phyloP scores from a whole-genome alignment of 352 stramenopile species.

The Pythium volutum region DNA sequence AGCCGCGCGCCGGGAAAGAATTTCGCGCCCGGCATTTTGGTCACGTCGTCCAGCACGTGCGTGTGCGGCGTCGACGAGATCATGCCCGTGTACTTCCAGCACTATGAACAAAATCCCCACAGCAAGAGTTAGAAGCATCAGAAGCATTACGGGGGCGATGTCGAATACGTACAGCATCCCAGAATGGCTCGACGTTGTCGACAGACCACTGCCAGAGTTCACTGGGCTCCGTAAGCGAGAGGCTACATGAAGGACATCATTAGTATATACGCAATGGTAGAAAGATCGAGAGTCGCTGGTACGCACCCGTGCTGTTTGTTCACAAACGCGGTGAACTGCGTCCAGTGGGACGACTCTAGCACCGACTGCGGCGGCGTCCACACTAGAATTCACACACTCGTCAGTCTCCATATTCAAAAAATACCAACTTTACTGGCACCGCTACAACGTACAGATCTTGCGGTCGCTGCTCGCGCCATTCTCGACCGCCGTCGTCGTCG shows the following conservation, averaged over 20 bases:
- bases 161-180: conserved; percentile 32
- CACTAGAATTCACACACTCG: conserved; percentile 27
- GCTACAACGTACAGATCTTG: conserved; percentile 18
- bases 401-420: neutral
- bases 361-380: conserved; percentile 51
- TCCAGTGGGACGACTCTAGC: conserved; percentile 59
- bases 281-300: neutral
- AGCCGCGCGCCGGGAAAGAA: conserved; percentile 65
- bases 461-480: conserved; percentile 12
- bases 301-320: conserved; percentile 48
- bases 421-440: too few relatives aligned
- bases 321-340: conserved; percentile 59
- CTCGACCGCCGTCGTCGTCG: neutral
- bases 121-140: neutral
- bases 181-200: conserved; percentile 63
- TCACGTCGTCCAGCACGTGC: conserved; percentile 50
- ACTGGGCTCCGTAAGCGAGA: conserved; percentile 38
- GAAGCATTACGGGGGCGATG: neutral
- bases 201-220: conserved; percentile 75
- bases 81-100: conserved; percentile 75
- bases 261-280: neutral
- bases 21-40: conserved; percentile 69
- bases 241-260: conserved; percentile 19
- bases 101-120: conserved; percentile 21
- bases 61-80: conserved; percentile 50